Evolutionary conservation across 2,329 filamentous ascomycete species (phyloP).

Genomic region (Chaetomiaceae sp.): DNA sequence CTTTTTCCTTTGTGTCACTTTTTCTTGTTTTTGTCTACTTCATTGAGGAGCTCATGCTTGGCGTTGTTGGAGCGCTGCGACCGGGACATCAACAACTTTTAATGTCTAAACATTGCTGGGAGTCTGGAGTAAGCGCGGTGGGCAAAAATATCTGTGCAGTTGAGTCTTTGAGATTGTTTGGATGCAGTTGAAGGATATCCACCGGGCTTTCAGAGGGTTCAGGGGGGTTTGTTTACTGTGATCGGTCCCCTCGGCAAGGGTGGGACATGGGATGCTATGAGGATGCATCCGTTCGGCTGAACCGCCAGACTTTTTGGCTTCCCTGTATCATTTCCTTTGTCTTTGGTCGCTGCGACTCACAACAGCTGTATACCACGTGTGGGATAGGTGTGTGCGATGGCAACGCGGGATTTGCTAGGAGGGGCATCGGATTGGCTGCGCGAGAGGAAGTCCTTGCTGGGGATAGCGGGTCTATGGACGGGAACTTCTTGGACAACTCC

Average conservation of each 20-base stretch:
- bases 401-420: background rate
- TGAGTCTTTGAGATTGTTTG: slow-evolving; percentile 4
- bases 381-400: slow-evolving; percentile 8
- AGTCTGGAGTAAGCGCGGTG: slow-evolving; percentile 10
- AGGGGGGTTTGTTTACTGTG: background rate
- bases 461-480: slow-evolving; percentile 16
- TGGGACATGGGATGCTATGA: background rate
- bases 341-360: background rate
- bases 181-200: background rate
- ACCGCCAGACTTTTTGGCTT: no score
- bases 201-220: background rate
- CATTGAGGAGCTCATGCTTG: background rate
- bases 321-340: slow-evolving; percentile 7
- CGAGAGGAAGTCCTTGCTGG: slow-evolving; percentile 13
- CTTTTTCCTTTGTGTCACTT: slow-evolving; percentile 7
- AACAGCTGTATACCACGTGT: slow-evolving; percentile 13
- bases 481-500: slow-evolving; percentile 15
- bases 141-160: slow-evolving; percentile 6
- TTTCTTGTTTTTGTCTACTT: slow-evolving; percentile 1
- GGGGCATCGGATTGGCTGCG: background rate
- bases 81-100: slow-evolving; percentile 5
- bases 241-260: background rate
- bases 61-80: slow-evolving; percentile 5
- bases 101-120: slow-evolving; percentile 13
- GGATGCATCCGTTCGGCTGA: no score